These are phyloP conservation scores for Scutellaria minor DNA, from an alignment of 257 asterid genomes.

Conservation along the genomic window DNA sequence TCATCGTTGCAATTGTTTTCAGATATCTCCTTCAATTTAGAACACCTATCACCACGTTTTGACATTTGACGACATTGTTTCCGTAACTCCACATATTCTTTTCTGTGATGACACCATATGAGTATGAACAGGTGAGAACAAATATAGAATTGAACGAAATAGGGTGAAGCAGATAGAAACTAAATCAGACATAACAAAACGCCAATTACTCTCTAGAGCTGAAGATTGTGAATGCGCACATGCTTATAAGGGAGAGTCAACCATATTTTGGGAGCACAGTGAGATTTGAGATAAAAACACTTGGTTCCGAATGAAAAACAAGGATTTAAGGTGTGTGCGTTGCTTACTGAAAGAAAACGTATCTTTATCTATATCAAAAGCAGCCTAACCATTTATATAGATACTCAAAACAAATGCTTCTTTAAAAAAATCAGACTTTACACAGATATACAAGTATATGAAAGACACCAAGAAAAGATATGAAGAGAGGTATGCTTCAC, in stretches of 20 bases:
- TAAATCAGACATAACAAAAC: neutral
- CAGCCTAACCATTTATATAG: slow-evolving; percentile 10
- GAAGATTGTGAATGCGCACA: neutral
- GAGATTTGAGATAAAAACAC: neutral
- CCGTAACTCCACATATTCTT: slow-evolving; percentile 64
- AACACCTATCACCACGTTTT: slow-evolving; percentile 50
- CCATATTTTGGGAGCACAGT: slow-evolving; percentile 8
- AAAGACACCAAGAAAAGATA: neutral
- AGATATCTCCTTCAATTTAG: slow-evolving; percentile 51
- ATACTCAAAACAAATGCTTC: neutral
- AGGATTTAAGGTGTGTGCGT: neutral
- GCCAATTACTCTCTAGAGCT: neutral
- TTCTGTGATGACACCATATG: slow-evolving; percentile 49
- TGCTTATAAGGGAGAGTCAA: neutral
- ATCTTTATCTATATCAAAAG: slow-evolving; percentile 2
- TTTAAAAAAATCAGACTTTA: neutral
- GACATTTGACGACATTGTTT: slow-evolving; percentile 66
- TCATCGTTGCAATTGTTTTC: slow-evolving; percentile 53
- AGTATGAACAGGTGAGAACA: slow-evolving; percentile 12
- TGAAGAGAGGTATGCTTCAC: neutral
- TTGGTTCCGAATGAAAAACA: neutral
- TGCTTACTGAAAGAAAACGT: neutral
- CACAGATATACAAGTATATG: neutral
- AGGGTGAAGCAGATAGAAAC: neutral
- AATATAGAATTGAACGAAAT: slow-evolving; percentile 14